Evolutionary conservation across 331 rosid species (phyloP), one percentile per base, ranked within the genome.

Genomic region (Acacia concinna): DNA sequence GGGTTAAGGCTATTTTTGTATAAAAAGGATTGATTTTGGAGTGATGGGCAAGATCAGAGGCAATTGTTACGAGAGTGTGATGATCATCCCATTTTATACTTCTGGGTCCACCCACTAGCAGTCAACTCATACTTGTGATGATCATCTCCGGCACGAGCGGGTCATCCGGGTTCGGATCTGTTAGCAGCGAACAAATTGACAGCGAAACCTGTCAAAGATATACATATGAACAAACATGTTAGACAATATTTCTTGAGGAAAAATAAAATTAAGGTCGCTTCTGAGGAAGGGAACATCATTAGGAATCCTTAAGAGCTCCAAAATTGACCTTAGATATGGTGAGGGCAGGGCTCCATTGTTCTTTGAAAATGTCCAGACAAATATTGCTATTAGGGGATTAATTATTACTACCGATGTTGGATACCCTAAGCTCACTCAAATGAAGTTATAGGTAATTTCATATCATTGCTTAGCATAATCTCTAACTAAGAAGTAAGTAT

Each of bases 91-190:
- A n/a, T n/a, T n/a, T n/a, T n/a, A n/a, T n/a, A n/a, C n/a, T n/a
- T n/a, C n/a, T n/a, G n/a, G n/a, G n/a, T n/a, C n/a, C n/a, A n/a
- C n/a, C n/a, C n/a, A n/a, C n/a, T n/a, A n/a, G n/a, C n/a, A n/a
- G n/a, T n/a, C n/a, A n/a, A n/a, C n/a, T n/a, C n/a, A n/a, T n/a
- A n/a, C n/a, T n/a, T n/a, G n/a, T n/a, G n/a, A n/a, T n/a, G n/a
- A n/a, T n/a, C n/a, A 91, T 88, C 85, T 91, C 96, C 17, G 93
- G 96, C 47, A 91, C 97, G 32, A 91, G 74, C 76, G 94, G 97
- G 85, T 91, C 97, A 81, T 91, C 97, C 34, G 97, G 97, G 85
- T 91, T 91, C 70, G 97, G 97, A 83, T 91, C 97, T 11, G 94
- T 91, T 82, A 91, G 81, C 85, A 91, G 86, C 0, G 97, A 91